Base-by-base conservation (phyloP, 305 asterid species). In the Solanum hybrid region DNA sequence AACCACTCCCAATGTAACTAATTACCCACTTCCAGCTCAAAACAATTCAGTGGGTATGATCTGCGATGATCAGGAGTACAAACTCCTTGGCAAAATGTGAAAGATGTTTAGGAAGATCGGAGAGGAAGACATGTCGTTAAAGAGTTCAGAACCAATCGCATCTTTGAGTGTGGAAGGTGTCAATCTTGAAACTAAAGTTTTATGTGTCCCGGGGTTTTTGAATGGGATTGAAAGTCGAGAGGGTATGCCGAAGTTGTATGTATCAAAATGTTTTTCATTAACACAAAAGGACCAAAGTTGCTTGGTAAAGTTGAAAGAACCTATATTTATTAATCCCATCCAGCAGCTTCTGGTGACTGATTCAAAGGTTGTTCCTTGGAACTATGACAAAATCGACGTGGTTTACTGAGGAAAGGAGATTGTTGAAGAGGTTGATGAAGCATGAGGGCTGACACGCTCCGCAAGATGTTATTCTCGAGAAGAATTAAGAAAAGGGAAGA, bases 401-500 rank as follows among this genome's bases (percentile, higher is more conserved):
- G 14, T 66, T n/a, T 66, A 66, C 2, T 29, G 11, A 10, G 14
- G 31, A 66, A 66, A 66, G 11, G 14, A 1, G 60, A 45, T 45
- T 45, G 7, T 45, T 45, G 40, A 36, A 36, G 40, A 36, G 40
- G 40, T 36, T 36, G 38, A 36, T 36, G 38, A 36, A 36, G 38
- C 10, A 36, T 0, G 38, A 36, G 3, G 10, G 38, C 3, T 36
- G 38, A 36, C 38, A 36, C 10, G 10, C 1, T 9, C 29, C 2
- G 3, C 0, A 66, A n/a, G 29, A 66, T 9, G 14, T n/a, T 66
- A 9, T 66, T 22, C 26, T 10, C 14, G 2, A 66, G 6, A 9
- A 2, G 29, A n/a, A 26, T 4, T 22, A n/a, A 3, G 3, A 11
- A n/a, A n/a, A 9, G 2, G 2, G 0, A 66, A 66, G 0, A 8